Evolutionary conservation across 495 filamentous ascomycete species (phyloP).

Genomic region (Talaromyces thailandensis): DNA sequence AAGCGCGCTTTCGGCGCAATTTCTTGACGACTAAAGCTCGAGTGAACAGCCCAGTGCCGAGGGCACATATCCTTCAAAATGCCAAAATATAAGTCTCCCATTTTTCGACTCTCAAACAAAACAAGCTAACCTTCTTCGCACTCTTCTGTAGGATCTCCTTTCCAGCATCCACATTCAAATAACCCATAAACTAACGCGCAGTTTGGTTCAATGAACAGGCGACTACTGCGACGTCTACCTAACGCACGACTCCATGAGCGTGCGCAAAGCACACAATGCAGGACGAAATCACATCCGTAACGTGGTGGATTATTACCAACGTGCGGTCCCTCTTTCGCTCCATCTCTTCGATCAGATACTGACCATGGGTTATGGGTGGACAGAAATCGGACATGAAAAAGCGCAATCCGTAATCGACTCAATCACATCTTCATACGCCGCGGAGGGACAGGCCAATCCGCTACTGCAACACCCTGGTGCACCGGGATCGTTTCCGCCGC

Average conservation of each 20-base stretch:
- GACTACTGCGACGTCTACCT: slow-evolving; percentile 99
- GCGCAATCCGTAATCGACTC: slow-evolving; percentile 96
- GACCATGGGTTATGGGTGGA: background rate
- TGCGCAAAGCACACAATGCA: slow-evolving; percentile 95
- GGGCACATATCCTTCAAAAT: slow-evolving; percentile 35
- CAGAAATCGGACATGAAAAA: slow-evolving; percentile 97
- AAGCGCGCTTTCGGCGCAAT: background rate
- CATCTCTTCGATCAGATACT: background rate
- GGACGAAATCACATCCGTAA: slow-evolving; percentile 95
- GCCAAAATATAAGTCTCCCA: slow-evolving; percentile 67
- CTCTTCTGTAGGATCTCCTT: slow-evolving; percentile 57
- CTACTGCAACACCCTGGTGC: slow-evolving; percentile 54
- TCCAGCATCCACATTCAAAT: slow-evolving; percentile 1
- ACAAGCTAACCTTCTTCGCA: slow-evolving; percentile 42
- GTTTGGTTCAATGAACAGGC: slow-evolving; percentile 43
- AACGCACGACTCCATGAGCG: slow-evolving; percentile 99
- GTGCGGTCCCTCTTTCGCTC: slow-evolving; percentile 33
- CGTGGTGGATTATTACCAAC: slow-evolving; percentile 97
- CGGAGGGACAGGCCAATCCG: slow-evolving; percentile 85
- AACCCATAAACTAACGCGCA: slow-evolving; percentile 8
- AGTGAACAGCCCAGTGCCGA: background rate
- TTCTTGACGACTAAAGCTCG: background rate
- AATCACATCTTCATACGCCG: slow-evolving; percentile 90
- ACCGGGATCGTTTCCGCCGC: slow-evolving; percentile 37
- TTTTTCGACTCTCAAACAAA: slow-evolving; percentile 2